Conservation (phyloP, 176 grass and related monocot genomes). For the Thinopyrum elongatum region DNA sequence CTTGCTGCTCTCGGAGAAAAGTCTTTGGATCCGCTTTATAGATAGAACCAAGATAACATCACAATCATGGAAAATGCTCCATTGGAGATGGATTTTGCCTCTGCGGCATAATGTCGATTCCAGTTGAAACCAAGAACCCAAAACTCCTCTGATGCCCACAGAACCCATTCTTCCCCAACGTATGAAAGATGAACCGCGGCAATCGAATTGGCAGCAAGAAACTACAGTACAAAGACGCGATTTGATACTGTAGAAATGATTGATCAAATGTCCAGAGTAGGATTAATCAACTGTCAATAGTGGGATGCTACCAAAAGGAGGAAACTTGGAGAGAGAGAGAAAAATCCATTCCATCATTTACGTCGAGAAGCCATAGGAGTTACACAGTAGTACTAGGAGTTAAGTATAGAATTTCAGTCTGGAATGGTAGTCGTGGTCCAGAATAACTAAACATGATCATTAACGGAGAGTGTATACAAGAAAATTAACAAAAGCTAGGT, state of each 20-base stretch:
- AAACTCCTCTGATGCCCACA: slow-evolving; percentile 86
- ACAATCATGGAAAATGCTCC: slow-evolving; percentile 54
- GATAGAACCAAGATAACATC: too few relatives aligned
- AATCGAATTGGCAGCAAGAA: slow-evolving; percentile 76
- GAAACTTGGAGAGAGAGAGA: too few relatives aligned
- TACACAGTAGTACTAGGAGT: too few relatives aligned
- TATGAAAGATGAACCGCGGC: slow-evolving; percentile 81
- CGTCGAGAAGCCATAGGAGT: too few relatives aligned
- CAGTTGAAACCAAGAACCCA: slow-evolving; percentile 55
- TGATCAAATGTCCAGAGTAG: not conserved
- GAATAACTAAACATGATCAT: too few relatives aligned
- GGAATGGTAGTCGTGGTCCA: too few relatives aligned
- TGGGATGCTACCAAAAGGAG: not conserved
- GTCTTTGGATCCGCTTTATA: too few relatives aligned
- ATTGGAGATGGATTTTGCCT: slow-evolving; percentile 87
- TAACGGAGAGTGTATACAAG: too few relatives aligned
- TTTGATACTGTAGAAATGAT: slow-evolving; percentile 54
- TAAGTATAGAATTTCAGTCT: too few relatives aligned
- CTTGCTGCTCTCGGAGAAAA: too few relatives aligned
- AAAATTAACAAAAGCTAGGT: too few relatives aligned
- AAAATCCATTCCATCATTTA: too few relatives aligned
- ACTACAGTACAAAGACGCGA: slow-evolving; percentile 81
- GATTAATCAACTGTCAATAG: slow-evolving; percentile 1
- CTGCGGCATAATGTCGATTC: slow-evolving; percentile 82
- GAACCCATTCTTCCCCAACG: slow-evolving; percentile 85